Percentiles rank a stretch among this genome's conserved stretches.
Evolutionary conservation across 129 eudicot species (phyloP).

Genomic region (Centaurea solstitialis): DNA sequence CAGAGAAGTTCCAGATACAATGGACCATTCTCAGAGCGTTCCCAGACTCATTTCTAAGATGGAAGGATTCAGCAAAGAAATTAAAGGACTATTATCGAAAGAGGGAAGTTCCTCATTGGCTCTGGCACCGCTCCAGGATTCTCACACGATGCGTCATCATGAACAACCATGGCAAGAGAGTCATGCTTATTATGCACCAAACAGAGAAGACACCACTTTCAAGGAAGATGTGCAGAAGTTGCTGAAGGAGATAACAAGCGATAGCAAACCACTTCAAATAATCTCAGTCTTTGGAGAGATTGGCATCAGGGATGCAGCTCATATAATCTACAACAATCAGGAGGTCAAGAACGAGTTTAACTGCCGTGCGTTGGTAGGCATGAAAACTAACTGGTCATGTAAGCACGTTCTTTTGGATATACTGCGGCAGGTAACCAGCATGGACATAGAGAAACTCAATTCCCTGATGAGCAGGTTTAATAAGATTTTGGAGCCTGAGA

Average conservation of each 20-base stretch:
- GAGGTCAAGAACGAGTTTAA: constrained; percentile 18
- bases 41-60: too few relatives aligned
- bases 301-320: constrained; percentile 20
- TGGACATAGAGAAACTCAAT: neutral
- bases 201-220: too few relatives aligned
- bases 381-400: constrained; percentile 18
- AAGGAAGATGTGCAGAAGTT: too few relatives aligned
- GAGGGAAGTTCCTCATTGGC: too few relatives aligned
- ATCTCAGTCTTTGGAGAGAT: constrained; percentile 25
- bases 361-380: constrained; percentile 18
- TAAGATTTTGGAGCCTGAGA: constrained; percentile 20
- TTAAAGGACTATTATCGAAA: too few relatives aligned
- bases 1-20: too few relatives aligned
- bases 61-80: too few relatives aligned
- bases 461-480: constrained; percentile 1
- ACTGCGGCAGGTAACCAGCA: constrained; percentile 9
- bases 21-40: too few relatives aligned
- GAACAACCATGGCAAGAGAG: too few relatives aligned
- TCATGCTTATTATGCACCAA: too few relatives aligned
- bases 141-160: too few relatives aligned
- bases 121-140: too few relatives aligned
- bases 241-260: neutral
- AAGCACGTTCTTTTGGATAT: constrained; percentile 24
- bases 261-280: neutral
- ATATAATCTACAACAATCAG: constrained; percentile 13